Evolutionary conservation across 2,329 filamentous ascomycete genomes (phyloP).

Genomic region (Exophiala mesophila): DNA sequence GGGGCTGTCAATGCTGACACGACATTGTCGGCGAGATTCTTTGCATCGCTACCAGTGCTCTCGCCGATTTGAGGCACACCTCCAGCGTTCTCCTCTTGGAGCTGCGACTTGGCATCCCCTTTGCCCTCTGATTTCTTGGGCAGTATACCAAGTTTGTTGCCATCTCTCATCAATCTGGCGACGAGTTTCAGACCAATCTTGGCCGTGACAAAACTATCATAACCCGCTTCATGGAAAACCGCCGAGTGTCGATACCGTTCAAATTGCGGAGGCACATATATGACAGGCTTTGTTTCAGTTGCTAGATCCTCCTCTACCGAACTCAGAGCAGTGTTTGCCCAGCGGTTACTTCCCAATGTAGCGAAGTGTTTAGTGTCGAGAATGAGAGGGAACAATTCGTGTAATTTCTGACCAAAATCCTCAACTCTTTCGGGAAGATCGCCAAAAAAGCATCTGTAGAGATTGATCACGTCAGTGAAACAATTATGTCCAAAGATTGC

Average conservation of each 20-base stretch:
- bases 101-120: not conserved
- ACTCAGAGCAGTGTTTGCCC: constrained; percentile 42
- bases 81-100: not conserved
- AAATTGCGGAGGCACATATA: constrained; percentile 34
- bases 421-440: constrained; percentile 51
- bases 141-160: constrained; percentile 26
- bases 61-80: not conserved
- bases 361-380: constrained; percentile 62
- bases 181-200: constrained; percentile 54
- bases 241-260: constrained; percentile 33
- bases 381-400: constrained; percentile 52
- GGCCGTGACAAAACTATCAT: constrained; percentile 58
- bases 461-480: constrained; percentile 59
- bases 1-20: not conserved
- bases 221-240: constrained; percentile 56
- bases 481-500: constrained; percentile 60
- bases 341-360: constrained; percentile 34
- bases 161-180: constrained; percentile 30
- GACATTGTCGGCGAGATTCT: not conserved
- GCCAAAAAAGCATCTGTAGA: constrained; percentile 57
- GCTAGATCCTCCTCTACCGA: constrained; percentile 45
- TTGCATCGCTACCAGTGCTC: not conserved
- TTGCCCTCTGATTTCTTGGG: not conserved
- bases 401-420: constrained; percentile 49
- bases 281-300: constrained; percentile 30